Evolutionary conservation across 2,329 filamentous ascomycete genomes (phyloP), one percentile per base, ranked within the genome.

Genomic region (Pezicula neosporulosa): DNA sequence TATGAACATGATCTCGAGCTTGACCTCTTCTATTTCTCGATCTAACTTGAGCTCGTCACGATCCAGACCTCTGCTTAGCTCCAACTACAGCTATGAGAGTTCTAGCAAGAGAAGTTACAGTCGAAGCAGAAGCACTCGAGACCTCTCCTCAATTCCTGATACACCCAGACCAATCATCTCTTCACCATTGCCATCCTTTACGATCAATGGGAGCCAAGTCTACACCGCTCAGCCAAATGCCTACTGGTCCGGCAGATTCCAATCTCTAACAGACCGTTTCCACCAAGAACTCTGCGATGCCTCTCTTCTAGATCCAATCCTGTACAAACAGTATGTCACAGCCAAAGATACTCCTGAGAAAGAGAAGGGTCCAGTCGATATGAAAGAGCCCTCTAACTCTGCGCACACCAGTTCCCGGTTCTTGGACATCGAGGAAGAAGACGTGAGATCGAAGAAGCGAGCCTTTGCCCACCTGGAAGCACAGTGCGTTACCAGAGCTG

Each of bases 161-260:
- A 48, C 12, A 33, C 6, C 28, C 44, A 48, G 50, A 12, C n/a
- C 48, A 9, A 45, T 48, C n/a, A 55, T 45, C n/a, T 55, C 57
- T 33, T 45, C 45, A 12, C 51, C 47, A 18, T 35, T 50, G 3
- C 44, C 30, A 7, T 19, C 35, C 15, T 49, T 50, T 44, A 51
- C 43, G 30, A 49, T 41, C 30, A 58, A 66, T 35, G 56, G 61
- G n/a, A 60, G 56, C 27, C 52, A 67, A 21, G 65, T 82, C 13
- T 62, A 63, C 47, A 67, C 62, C 0, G 72, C 76, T 2, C 74
- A 78, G 58, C 67, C 73, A 6, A 72, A 75, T 2, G 65, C 71
- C 3, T 86, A 84, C 64, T 87, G 84, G 84, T 71, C 75, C 10
- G 84, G 84, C 16, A 79, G 84, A 37, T 85, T 86, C 61, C 68